Evolutionary conservation across 176 grass and related monocot genomes (phyloP).

Genomic region (Raddia distichophylla): DNA sequence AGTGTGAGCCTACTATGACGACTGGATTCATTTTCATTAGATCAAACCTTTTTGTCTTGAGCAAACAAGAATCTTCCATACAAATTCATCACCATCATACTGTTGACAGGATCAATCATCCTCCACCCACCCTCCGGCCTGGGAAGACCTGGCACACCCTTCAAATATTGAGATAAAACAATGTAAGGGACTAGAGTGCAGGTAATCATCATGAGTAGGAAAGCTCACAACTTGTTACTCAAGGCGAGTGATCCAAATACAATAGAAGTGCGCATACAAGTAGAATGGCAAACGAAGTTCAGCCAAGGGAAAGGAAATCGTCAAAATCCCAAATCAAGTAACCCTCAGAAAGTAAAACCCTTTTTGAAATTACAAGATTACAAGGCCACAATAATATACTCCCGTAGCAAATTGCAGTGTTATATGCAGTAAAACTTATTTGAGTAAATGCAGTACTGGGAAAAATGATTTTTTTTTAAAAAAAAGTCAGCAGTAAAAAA

Average conservation of each 20-base stretch:
- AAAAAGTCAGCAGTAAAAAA: neutral
- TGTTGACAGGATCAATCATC: slow-evolving; percentile 41
- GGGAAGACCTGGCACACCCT: slow-evolving; percentile 31
- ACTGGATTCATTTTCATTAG: slow-evolving; percentile 32
- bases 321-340: neutral
- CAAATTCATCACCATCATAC: slow-evolving; percentile 35
- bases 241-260: neutral
- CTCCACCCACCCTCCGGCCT: slow-evolving; percentile 15
- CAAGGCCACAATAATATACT: neutral
- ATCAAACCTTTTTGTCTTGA: slow-evolving; percentile 40
- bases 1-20: slow-evolving; percentile 11
- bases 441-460: neutral
- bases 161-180: slow-evolving; percentile 21
- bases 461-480: neutral
- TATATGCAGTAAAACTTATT: neutral
- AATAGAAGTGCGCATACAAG: neutral
- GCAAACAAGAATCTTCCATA: slow-evolving; percentile 35
- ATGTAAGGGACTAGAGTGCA: neutral
- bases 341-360: neutral
- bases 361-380: neutral
- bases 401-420: neutral
- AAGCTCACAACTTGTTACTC: neutral
- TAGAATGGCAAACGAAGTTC: neutral
- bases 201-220: neutral
- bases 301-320: neutral